These are phyloP conservation scores for Wickerhamomyces chaumierensis DNA, from an alignment of 805 yeast species.

Conservation along the genomic window DNA sequence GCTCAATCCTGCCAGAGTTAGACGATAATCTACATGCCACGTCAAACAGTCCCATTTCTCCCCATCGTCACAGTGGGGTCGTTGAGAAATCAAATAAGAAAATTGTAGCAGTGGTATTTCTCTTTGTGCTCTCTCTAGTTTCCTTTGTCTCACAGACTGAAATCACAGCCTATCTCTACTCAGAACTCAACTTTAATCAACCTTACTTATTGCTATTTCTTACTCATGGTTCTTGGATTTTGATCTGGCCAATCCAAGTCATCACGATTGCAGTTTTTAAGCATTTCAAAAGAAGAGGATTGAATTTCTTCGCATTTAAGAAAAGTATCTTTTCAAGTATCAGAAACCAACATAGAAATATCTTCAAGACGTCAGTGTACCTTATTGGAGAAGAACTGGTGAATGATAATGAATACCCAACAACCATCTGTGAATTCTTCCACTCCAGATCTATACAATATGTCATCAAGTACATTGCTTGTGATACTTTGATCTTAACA, in stretches of 20 bases:
- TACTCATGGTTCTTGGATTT: conserved; percentile 74
- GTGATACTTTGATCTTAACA: conserved; percentile 48
- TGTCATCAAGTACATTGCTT: conserved; percentile 29
- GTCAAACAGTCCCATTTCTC: background rate
- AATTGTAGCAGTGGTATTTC: conserved; percentile 31
- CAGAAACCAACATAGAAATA: conserved; percentile 31
- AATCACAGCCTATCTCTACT: conserved; percentile 58
- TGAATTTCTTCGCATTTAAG: conserved; percentile 7
- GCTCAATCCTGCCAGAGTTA: too few relatives aligned
- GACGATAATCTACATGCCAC: too few relatives aligned
- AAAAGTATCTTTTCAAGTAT: conserved; percentile 24
- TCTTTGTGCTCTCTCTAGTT: conserved; percentile 37
- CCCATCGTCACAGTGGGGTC: background rate
- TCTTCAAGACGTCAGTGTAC: conserved; percentile 23
- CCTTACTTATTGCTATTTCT: conserved; percentile 56
- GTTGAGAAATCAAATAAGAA: conserved; percentile 17
- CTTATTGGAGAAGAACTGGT: conserved; percentile 8
- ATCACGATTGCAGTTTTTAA: conserved; percentile 35
- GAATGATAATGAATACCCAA: conserved; percentile 10
- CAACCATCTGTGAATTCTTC: conserved; percentile 5
- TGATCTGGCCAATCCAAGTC: conserved; percentile 63
- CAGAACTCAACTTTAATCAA: conserved; percentile 42
- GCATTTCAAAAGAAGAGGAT: conserved; percentile 21
- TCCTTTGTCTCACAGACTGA: conserved; percentile 77
- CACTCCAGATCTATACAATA: conserved; percentile 19